These are phyloP conservation scores for Hypoxylon sp. DNA, from an alignment of 2,329 filamentous ascomycete species.

Conservation along the genomic window DNA sequence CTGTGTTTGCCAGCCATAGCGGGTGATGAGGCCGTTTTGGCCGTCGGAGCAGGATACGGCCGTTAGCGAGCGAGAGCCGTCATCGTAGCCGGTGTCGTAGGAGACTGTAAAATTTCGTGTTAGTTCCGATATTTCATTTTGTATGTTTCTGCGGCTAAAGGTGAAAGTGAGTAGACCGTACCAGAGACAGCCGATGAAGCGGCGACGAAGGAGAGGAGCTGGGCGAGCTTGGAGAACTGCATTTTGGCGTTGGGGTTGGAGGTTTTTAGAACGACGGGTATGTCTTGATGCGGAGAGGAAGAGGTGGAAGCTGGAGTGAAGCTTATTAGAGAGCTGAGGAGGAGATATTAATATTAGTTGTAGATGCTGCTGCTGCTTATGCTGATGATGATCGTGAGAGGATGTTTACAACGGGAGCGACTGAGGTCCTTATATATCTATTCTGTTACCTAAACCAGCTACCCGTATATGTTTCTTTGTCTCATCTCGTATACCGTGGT, in stretches of 20 bases:
- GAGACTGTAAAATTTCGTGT: constrained; percentile 66
- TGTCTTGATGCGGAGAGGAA: constrained; percentile 1
- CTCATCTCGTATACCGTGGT: constrained; percentile 36
- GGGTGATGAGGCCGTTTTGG: constrained; percentile 74
- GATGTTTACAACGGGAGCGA: constrained; percentile 19
- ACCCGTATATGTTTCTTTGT: constrained; percentile 14
- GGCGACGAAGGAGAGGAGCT: constrained; percentile 51
- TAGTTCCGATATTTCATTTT: constrained; percentile 17
- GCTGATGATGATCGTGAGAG: constrained; percentile 30
- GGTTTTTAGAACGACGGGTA: constrained; percentile 3
- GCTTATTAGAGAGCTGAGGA: constrained; percentile 28
- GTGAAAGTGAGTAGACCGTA: constrained; percentile 30
- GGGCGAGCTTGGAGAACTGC: constrained; percentile 52
- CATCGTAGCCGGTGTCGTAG: constrained; percentile 81
- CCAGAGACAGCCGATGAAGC: constrained; percentile 50
- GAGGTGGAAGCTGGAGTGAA: constrained; percentile 16
- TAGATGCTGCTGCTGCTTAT: constrained; percentile 28
- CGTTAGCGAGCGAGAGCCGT: constrained; percentile 67
- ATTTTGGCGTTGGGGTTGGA: constrained; percentile 45
- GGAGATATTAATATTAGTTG: constrained; percentile 34
- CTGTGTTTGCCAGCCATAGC: constrained; percentile 71
- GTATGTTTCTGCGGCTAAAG: not conserved
- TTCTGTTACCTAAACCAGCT: constrained; percentile 24
- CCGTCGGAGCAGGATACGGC: constrained; percentile 78
- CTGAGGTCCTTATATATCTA: constrained; percentile 38